Conservation (phyloP, 2,329 filamentous ascomycete genomes). For the Ophiocordyceps unilateralis region DNA sequence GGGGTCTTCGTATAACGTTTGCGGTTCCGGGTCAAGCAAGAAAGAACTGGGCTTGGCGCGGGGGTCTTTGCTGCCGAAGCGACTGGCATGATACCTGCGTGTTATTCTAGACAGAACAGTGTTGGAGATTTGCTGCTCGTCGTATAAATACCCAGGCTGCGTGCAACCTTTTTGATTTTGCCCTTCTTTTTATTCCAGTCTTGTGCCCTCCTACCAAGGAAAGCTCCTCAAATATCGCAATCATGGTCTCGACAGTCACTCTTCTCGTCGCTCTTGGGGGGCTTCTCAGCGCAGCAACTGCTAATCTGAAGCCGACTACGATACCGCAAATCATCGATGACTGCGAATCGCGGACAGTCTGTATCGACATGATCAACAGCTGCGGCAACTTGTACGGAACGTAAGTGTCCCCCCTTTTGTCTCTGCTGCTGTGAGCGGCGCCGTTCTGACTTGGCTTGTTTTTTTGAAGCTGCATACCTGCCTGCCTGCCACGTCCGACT, state of each 20-base stretch:
- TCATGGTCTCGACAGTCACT: neutral
- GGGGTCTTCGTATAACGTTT: too few relatives aligned
- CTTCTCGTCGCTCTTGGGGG: neutral
- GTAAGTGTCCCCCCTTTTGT: neutral
- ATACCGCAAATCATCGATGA: neutral
- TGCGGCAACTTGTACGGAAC: constrained; percentile 1
- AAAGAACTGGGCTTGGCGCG: too few relatives aligned
- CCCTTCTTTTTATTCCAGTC: too few relatives aligned
- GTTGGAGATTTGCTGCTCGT: too few relatives aligned
- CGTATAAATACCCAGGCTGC: too few relatives aligned
- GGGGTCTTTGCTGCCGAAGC: too few relatives aligned
- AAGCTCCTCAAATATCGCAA: neutral
- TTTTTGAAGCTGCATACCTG: neutral
- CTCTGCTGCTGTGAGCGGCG: neutral
- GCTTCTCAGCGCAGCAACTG: neutral
- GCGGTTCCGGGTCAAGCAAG: too few relatives aligned
- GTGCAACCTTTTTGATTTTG: too few relatives aligned
- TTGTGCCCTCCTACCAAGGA: too few relatives aligned
- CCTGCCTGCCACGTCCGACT: neutral
- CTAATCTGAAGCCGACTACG: neutral
- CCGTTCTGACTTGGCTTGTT: neutral
- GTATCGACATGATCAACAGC: constrained; percentile 1
- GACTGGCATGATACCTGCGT: too few relatives aligned
- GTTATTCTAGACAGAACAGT: too few relatives aligned
- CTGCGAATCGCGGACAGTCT: neutral